Evolutionary conservation across 768 basidiomycete species (phyloP), one percentile per base, ranked within the genome.

Genomic region (Obba rivulosa): DNA sequence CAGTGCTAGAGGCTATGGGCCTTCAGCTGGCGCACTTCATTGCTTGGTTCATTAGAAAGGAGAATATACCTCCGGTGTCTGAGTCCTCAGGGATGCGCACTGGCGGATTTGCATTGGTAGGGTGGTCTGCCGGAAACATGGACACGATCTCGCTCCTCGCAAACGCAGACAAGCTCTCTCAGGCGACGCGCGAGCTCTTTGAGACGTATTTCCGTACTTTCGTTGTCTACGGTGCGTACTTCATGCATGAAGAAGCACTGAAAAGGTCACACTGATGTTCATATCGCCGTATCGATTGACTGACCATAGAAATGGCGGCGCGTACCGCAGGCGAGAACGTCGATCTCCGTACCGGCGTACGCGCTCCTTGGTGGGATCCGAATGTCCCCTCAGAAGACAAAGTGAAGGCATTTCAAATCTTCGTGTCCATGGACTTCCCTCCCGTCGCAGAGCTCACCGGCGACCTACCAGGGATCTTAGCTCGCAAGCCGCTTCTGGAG

Each of bases 41-140:
- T 21, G 43, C 43, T 3, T 51, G 54, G 49, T 51, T 58, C 47
- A 52, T 58, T 21, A 24, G 48, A 10, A 46, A 36, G 7, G 41
- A 50, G 34, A 24, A 21, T 9, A 50, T 57, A 3, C 56, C 48
- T 3, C 46, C 52, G 2, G 38, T 51, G 8, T 18, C 34, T 2
- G 34, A 39, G 34, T 20, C n/a, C 4, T 5, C 35, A 3, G 23
- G 41, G 7, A 23, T 7, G 4, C 34, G 38, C 23, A 38, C 31
- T 1, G 54, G 51, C 1, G 70, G 70, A 2, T 37, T 67, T 13
- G 49, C 61, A 5, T 46, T 71, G 8, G 35, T 67, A 1, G 66
- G 66, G 1, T 56, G 54, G 54, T 56, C 54, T 11, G 54, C 50
- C 2, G 54, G 54, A 2, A 50, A 50, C 35, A n/a, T 24, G 9